These are phyloP conservation scores for Eimeria tenella DNA, from an alignment of 169 alveolate genomes.

Conservation along the genomic window DNA sequence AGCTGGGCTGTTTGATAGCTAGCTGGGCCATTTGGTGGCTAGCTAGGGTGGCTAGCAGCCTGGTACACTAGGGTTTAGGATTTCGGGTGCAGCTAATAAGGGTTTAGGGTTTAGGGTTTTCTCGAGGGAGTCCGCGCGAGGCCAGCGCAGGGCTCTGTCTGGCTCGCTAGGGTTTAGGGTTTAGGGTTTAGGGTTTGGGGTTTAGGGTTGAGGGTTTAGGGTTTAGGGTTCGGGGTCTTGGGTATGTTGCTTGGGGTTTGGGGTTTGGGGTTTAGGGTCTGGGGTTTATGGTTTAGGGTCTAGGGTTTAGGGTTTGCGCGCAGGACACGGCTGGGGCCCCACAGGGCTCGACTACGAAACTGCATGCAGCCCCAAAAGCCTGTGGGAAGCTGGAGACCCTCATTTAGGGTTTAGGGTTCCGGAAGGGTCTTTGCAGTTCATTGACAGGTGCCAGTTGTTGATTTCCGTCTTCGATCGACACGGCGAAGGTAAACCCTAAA, in stretches of 20 bases:
- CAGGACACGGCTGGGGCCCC: background rate
- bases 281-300: slow-evolving; percentile 1
- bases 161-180: slow-evolving; percentile 20
- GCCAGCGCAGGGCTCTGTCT: too few relatives aligned
- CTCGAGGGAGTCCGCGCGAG: too few relatives aligned
- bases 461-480: slow-evolving; percentile 57
- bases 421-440: slow-evolving; percentile 14
- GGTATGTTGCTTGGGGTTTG: background rate
- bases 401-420: background rate
- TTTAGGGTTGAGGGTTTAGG: slow-evolving; percentile 21
- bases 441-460: slow-evolving; percentile 52
- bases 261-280: slow-evolving; percentile 1
- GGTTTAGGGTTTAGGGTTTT: slow-evolving; percentile 22
- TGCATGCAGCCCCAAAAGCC: background rate
- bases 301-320: slow-evolving; percentile 15
- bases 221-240: background rate
- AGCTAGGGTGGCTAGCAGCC: too few relatives aligned
- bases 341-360: background rate
- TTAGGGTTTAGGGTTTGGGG: slow-evolving; percentile 20
- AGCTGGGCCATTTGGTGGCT: too few relatives aligned
- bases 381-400: background rate
- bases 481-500: background rate
- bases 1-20: too few relatives aligned
- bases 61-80: slow-evolving; percentile 31
- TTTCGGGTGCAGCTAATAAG: background rate